phyloP scores from a whole-genome alignment of 108 stramenopile species.

The Seminavis robusta region DNA sequence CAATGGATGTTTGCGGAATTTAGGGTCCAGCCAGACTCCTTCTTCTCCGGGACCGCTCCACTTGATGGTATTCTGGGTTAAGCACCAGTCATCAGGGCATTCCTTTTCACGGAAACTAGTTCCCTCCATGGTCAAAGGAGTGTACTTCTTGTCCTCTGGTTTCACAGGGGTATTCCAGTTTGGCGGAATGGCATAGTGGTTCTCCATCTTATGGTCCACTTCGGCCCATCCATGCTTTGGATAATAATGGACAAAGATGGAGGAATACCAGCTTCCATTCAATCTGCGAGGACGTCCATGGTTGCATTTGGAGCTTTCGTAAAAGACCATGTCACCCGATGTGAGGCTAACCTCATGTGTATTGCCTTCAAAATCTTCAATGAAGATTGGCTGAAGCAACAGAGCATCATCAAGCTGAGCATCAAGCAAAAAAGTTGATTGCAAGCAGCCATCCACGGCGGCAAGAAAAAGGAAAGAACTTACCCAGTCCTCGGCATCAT shows the following conservation, averaged over 20 bases:
- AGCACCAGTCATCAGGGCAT: constrained; percentile 17
- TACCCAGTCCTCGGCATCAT: constrained; percentile 76
- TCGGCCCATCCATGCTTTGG: constrained; percentile 48
- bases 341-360: constrained; percentile 53
- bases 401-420: not conserved
- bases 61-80: constrained; percentile 1
- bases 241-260: constrained; percentile 75
- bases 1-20: not conserved
- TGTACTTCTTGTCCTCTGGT: constrained; percentile 9
- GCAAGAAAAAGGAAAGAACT: constrained; percentile 23
- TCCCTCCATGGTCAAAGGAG: not conserved
- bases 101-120: constrained; percentile 4
- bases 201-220: constrained; percentile 42
- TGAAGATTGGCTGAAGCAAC: constrained; percentile 9
- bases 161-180: constrained; percentile 45
- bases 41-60: constrained; percentile 12
- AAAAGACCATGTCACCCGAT: constrained; percentile 81
- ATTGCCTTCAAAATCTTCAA: constrained; percentile 13
- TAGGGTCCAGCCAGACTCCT: constrained; percentile 2
- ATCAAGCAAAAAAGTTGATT: constrained; percentile 6
- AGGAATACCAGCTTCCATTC: constrained; percentile 70
- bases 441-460: constrained; percentile 1
- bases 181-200: constrained; percentile 63
- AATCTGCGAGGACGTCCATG: constrained; percentile 75
- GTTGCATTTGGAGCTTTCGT: constrained; percentile 79